phyloP scores from a whole-genome alignment of 495 filamentous ascomycete genomes.

The Penicillium paxilli region DNA sequence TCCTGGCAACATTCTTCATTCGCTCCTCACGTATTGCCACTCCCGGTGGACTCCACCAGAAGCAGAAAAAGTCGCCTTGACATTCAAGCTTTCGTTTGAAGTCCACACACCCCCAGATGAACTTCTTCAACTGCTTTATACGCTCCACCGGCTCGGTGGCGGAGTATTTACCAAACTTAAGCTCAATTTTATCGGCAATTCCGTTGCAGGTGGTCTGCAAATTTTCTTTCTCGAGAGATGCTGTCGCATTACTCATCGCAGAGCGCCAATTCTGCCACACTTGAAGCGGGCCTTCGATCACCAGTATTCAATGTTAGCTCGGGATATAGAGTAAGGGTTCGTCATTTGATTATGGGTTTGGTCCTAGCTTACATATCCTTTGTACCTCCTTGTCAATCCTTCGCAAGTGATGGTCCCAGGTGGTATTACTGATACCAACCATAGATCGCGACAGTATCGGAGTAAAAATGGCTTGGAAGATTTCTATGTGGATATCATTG shows the following conservation, averaged over 20 bases:
- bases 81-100: conserved; percentile 23
- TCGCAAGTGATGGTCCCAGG: background rate
- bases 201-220: background rate
- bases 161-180: background rate
- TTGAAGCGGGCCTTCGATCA: conserved; percentile 1
- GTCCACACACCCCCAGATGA: conserved; percentile 10
- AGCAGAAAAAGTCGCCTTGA: conserved; percentile 16
- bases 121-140: background rate
- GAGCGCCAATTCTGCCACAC: conserved; percentile 15
- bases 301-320: no score
- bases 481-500: background rate
- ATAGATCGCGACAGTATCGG: background rate
- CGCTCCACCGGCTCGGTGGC: background rate
- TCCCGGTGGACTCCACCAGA: conserved; percentile 7
- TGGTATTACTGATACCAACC: background rate
- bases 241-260: conserved; percentile 6
- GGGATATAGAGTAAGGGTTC: no score
- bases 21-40: conserved; percentile 1
- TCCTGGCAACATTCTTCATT: conserved; percentile 7
- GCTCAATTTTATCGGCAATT: background rate
- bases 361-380: background rate
- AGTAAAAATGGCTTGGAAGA: background rate
- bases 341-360: background rate
- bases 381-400: conserved; percentile 1
- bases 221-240: background rate